These are phyloP conservation scores for Cyberlindnera samutprakarnensis DNA, from an alignment of 805 yeast genomes.

Conservation along the genomic window DNA sequence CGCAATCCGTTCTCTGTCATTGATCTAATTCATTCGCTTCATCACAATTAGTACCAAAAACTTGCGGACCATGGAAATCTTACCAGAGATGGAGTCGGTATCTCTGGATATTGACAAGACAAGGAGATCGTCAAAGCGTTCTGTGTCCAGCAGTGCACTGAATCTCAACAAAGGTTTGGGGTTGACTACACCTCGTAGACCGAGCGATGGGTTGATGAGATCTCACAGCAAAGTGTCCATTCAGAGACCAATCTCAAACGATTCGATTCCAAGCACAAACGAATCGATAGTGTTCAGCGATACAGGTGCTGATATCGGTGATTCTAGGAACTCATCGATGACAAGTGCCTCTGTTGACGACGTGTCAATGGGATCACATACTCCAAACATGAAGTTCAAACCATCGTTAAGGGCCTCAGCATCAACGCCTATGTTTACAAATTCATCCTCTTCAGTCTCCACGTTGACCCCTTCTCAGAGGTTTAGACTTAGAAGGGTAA, in stretches of 20 bases:
- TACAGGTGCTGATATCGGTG: not conserved
- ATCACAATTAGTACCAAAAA: too few species aligned
- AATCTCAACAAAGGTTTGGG: too few species aligned
- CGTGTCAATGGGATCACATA: not conserved
- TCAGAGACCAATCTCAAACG: conserved; percentile 23
- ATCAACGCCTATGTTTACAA: conserved; percentile 2
- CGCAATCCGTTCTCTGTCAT: too few species aligned
- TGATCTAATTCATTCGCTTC: too few species aligned
- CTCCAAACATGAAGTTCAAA: not conserved
- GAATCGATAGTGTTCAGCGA: conserved; percentile 12
- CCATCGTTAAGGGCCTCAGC: conserved; percentile 3
- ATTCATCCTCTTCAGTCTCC: conserved; percentile 12
- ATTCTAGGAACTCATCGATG: conserved; percentile 22
- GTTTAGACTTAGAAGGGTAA: conserved; percentile 31
- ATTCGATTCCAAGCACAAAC: conserved; percentile 17
- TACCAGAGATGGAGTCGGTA: conserved; percentile 11
- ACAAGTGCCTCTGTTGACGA: conserved; percentile 16
- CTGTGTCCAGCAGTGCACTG: not conserved
- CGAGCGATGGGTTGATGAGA: conserved; percentile 18
- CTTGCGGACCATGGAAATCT: conserved; percentile 2
- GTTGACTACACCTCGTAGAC: conserved; percentile 14
- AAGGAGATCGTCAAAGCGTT: not conserved
- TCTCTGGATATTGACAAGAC: conserved; percentile 9
- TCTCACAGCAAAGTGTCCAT: conserved; percentile 12
- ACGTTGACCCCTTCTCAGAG: conserved; percentile 35